Evolutionary conservation across 352 stramenopile species (phyloP).

Genomic region (Globisporangium paddicum): DNA sequence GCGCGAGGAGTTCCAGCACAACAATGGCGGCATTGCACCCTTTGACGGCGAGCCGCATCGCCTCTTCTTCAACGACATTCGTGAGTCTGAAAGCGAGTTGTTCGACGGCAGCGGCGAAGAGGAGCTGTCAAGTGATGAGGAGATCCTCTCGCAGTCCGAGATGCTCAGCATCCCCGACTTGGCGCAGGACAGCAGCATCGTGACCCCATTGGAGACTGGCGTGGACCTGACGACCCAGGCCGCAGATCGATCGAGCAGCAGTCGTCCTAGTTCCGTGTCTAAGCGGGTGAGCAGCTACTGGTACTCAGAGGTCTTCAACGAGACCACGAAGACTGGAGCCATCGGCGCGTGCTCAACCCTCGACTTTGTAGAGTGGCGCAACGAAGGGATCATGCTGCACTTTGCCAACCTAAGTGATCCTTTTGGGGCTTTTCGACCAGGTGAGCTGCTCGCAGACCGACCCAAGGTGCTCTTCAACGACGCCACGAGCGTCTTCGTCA

Average conservation of each 20-base stretch:
- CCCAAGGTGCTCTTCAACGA: conserved; percentile 93
- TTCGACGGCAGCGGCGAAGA: conserved; percentile 39
- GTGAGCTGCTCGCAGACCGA: conserved; percentile 61
- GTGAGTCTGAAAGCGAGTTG: conserved; percentile 40
- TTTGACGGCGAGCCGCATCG: conserved; percentile 86
- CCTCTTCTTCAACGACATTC: conserved; percentile 75
- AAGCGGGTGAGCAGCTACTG: conserved; percentile 46
- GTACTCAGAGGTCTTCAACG: conserved; percentile 69
- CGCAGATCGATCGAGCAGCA: conserved; percentile 6
- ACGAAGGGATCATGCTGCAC: conserved; percentile 94
- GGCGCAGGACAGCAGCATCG: conserved; percentile 46
- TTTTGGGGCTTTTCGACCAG: conserved; percentile 30
- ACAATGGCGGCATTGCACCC: conserved; percentile 68
- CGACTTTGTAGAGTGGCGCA: conserved; percentile 91
- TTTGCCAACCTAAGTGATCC: conserved; percentile 94
- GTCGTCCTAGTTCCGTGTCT: conserved; percentile 7
- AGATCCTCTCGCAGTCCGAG: conserved; percentile 50
- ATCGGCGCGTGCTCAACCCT: conserved; percentile 92
- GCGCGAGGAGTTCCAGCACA: conserved; percentile 71
- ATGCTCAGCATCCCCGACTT: conserved; percentile 44
- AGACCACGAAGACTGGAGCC: conserved; percentile 41
- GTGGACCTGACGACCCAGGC: conserved; percentile 30
- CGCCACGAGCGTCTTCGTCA: conserved; percentile 86
- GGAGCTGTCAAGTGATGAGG: conserved; percentile 19
- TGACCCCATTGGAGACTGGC: conserved; percentile 51